Evolutionary conservation across 352 stramenopile genomes (phyloP), one percentile per base, ranked within the genome.

Genomic region (Globisporangium parvum): DNA sequence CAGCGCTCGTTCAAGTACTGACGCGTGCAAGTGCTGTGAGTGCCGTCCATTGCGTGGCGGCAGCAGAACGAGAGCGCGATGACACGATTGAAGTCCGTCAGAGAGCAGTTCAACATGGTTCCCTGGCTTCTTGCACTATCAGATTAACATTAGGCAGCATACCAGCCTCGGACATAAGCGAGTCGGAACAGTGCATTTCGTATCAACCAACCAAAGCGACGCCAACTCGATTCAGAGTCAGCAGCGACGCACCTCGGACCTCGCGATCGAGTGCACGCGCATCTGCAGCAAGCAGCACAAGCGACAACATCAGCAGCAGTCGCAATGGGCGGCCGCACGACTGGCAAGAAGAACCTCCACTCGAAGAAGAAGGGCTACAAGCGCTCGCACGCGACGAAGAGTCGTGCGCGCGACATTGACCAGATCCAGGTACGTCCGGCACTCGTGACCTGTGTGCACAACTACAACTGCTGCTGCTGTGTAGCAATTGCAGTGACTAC

Each of bases 301-400:
- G 26, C 26, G 26, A 35, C 41, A 68, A 41, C 26, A 66, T 12
- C 49, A 72, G 61, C 56, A 68, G 53, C 45, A 73, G 55, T 15
- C 53, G 20, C 61, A 70, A 58, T 75, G 67, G 65, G 44, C 41
- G 71, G 72, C 53, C 75, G 73, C 35, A 75, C 77, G 48, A 65
- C 72, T 17, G 73, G 69, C 57, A 88, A 85, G 69, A 77, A 80
- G 65, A 69, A 81, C 53, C 67, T 77, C 20, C 77, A 87, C 68
- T 76, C 73, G 59, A 95, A 93, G 70, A 93, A 93, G 66, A 95
- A 91, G 59, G 69, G 86, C 51, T 95, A 93, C 80, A 91, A 91
- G 71, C 80, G 81, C 56, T 69, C 73, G 40, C 85, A 95, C 60
- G 70, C 79, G 50, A 95, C 85, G 57, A 93, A 92, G 69, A 85